Evolutionary conservation across 805 yeast species (phyloP).

Genomic region (Candida broadrunensis): DNA sequence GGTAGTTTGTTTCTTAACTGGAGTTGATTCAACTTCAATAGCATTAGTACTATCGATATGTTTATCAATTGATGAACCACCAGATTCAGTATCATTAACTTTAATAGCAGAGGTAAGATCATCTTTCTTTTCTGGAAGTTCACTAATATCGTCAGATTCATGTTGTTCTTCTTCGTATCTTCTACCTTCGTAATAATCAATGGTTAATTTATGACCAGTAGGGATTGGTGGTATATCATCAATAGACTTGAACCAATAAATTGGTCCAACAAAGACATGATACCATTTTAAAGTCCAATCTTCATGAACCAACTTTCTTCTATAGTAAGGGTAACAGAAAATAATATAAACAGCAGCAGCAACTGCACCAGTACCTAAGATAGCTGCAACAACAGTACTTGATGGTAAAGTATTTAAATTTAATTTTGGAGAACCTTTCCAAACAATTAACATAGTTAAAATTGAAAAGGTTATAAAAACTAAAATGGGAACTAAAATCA

Average conservation of each 20-base stretch:
- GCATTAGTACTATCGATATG: neutral
- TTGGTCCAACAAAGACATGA: conserved; percentile 57
- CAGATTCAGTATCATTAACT: neutral
- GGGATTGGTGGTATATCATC: conserved; percentile 69
- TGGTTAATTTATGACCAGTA: conserved; percentile 49
- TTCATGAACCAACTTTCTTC: conserved; percentile 54
- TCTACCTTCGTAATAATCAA: conserved; percentile 68
- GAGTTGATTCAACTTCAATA: conserved; percentile 7
- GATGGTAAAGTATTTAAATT: conserved; percentile 50
- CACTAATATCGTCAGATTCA: conserved; percentile 1
- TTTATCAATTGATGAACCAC: neutral
- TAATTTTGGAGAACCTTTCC: conserved; percentile 77
- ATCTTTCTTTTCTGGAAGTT: conserved; percentile 7
- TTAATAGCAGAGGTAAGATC: conserved; percentile 1
- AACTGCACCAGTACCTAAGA: conserved; percentile 63
- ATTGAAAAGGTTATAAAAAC: conserved; percentile 59
- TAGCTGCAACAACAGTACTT: conserved; percentile 54
- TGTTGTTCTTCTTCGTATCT: conserved; percentile 24
- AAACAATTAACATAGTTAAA: conserved; percentile 72
- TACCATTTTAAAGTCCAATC: conserved; percentile 67
- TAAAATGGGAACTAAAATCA: conserved; percentile 56
- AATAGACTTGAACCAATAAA: conserved; percentile 48
- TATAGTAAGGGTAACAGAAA: conserved; percentile 59
- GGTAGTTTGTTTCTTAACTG: conserved; percentile 29
- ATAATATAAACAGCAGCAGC: conserved; percentile 50